Conservation (phyloP, 169 alveolate genomes). For the Eimeria tenella region DNA sequence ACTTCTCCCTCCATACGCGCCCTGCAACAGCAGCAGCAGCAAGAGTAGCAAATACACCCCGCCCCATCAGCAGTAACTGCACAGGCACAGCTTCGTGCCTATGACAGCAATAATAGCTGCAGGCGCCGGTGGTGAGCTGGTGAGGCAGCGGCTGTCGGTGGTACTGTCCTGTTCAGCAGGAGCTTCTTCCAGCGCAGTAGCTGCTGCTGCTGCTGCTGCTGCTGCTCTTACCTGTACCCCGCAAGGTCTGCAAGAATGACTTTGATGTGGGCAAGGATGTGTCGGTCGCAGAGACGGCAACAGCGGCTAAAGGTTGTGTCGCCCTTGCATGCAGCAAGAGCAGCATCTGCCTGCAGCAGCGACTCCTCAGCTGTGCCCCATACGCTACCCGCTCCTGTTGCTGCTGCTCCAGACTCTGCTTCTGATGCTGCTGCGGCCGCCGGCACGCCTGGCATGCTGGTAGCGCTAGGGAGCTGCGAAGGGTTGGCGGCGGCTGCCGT, state of each 20-base stretch:
- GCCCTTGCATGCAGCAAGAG: not conserved
- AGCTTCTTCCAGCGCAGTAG: not conserved
- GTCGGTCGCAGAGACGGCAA: not conserved
- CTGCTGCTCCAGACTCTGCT: constrained; percentile 13
- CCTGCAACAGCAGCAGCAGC: not conserved
- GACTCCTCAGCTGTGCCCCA: not conserved
- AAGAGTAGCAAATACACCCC: not conserved
- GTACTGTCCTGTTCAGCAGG: not conserved
- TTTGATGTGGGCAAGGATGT: constrained; percentile 7
- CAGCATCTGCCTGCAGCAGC: constrained; percentile 34
- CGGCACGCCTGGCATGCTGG: not conserved
- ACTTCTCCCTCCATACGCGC: not conserved
- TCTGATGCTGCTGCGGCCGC: not conserved
- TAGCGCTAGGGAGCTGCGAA: not conserved
- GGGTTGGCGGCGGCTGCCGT: not conserved
- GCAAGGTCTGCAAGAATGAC: constrained; percentile 23
- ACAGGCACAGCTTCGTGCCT: no score
- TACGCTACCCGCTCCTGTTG: not conserved
- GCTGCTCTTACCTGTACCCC: not conserved
- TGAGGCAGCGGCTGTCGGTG: no score
- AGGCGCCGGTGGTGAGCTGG: no score
- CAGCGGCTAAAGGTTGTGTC: not conserved
- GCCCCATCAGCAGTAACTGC: no score
- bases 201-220: not conserved
- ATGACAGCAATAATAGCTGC: no score